Evolutionary conservation across 1,284 basidiomycete genomes (phyloP).

Genomic region (Ustilago loliicola): DNA sequence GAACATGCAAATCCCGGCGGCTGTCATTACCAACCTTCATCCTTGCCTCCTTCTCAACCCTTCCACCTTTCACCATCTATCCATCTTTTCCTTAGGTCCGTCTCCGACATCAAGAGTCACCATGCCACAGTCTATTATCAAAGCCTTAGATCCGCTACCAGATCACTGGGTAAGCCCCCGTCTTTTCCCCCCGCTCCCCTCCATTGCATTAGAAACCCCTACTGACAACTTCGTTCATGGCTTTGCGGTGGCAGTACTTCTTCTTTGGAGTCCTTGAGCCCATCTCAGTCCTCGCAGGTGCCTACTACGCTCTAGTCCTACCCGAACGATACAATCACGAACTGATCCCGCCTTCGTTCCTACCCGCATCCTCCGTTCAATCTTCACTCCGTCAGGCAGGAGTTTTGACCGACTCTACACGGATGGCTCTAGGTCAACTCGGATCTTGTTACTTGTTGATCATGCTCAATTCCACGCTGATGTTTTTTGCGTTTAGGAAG

Average conservation of each 20-base stretch:
- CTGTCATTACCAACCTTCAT: not conserved
- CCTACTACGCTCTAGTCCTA: constrained; percentile 48
- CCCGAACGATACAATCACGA: constrained; percentile 60
- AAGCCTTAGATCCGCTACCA: constrained; percentile 32
- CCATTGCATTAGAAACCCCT: not conserved
- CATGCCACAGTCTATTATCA: constrained; percentile 4
- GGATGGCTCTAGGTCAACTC: constrained; percentile 60
- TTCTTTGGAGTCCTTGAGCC: constrained; percentile 65
- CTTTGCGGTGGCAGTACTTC: constrained; percentile 34
- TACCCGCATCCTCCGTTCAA: constrained; percentile 31
- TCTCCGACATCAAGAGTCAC: constrained; percentile 1
- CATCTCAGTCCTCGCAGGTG: constrained; percentile 52
- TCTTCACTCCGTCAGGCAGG: constrained; percentile 25
- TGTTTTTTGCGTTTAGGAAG: constrained; percentile 52
- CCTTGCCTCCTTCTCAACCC: not conserved
- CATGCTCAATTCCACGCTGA: constrained; percentile 58
- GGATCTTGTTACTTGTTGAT: constrained; percentile 62
- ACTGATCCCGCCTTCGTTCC: constrained; percentile 49
- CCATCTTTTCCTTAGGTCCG: not conserved
- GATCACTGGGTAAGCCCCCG: constrained; percentile 42
- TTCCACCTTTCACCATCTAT: not conserved
- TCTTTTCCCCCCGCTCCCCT: not conserved
- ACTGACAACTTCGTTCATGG: not conserved
- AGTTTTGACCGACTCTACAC: constrained; percentile 24
- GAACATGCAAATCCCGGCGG: not conserved